Conservation (phyloP, 768 basidiomycete species). For the Lentinus brumalis region DNA sequence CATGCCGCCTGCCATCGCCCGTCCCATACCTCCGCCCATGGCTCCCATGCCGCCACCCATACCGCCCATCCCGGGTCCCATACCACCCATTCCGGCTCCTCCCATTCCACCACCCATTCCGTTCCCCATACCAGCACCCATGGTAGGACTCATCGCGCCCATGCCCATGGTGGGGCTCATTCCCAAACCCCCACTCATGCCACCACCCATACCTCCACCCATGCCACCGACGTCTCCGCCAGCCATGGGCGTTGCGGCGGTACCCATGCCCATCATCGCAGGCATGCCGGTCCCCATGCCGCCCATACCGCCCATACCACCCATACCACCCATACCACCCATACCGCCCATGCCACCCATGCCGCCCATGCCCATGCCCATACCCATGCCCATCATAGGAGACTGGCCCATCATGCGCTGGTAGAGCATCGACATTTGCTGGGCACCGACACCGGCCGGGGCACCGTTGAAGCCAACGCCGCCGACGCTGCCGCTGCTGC, state of each 20-base stretch:
- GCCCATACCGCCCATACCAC: constrained; percentile 25
- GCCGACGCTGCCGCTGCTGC: constrained; percentile 10
- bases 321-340: constrained; percentile 21
- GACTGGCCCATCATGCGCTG: constrained; percentile 77
- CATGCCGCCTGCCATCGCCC: constrained; percentile 26
- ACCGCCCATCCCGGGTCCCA: constrained; percentile 10
- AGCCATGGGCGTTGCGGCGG: constrained; percentile 18
- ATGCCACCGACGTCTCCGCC: constrained; percentile 15
- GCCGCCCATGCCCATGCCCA: constrained; percentile 29
- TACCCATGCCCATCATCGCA: constrained; percentile 26
- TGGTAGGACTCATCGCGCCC: constrained; percentile 23
- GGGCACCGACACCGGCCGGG: constrained; percentile 79
- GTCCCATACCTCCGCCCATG: constrained; percentile 20
- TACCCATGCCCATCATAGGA: constrained; percentile 38
- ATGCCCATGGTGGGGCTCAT: constrained; percentile 21
- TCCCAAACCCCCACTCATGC: constrained; percentile 25
- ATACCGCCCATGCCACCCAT: constrained; percentile 25
- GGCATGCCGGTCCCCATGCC: constrained; percentile 18
- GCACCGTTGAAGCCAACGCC: constrained; percentile 32
- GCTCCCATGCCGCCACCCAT: constrained; percentile 26
- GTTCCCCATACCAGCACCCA: constrained; percentile 22
- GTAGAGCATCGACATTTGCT: constrained; percentile 89
- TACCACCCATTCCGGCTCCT: constrained; percentile 21
- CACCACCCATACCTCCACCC: constrained; percentile 20
- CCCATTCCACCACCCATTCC: constrained; percentile 30